A percentile compares a stretch with the other conserved stretches of the same genome.
Evolutionary conservation across 2,329 filamentous ascomycete genomes (phyloP).

Genomic region (Fusarium coicis): DNA sequence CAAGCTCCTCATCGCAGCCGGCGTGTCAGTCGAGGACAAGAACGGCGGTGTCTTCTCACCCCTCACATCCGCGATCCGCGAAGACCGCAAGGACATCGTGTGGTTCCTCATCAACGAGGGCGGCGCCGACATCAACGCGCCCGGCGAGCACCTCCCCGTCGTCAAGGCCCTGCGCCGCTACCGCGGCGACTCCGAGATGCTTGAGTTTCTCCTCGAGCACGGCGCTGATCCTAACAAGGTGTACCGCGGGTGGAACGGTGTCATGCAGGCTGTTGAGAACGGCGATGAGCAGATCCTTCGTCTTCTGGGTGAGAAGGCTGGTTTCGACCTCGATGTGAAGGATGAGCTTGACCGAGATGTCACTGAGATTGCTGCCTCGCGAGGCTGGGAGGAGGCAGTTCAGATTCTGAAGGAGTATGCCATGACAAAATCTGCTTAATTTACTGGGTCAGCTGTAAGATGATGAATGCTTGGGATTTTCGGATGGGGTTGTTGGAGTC

Average conservation of each 20-base stretch:
- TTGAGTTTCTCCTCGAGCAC: constrained; percentile 70
- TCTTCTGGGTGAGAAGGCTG: constrained; percentile 60
- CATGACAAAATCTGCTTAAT: constrained; percentile 21
- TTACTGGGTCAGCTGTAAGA: constrained; percentile 28
- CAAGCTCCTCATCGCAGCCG: constrained; percentile 71
- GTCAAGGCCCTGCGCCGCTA: constrained; percentile 74
- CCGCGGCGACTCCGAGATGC: constrained; percentile 66
- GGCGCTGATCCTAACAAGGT: constrained; percentile 76
- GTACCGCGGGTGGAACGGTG: constrained; percentile 73
- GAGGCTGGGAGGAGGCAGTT: constrained; percentile 68
- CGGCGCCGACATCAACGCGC: constrained; percentile 72
- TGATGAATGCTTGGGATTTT: constrained; percentile 26
- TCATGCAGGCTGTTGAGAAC: constrained; percentile 74
- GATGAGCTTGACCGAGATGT: constrained; percentile 67
- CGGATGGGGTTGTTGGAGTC: constrained; percentile 33
- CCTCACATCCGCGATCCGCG: constrained; percentile 73
- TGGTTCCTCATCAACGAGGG: constrained; percentile 69
- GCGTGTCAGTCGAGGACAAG: constrained; percentile 76
- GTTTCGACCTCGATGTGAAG: constrained; percentile 61
- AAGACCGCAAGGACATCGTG: constrained; percentile 70
- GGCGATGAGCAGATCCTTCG: constrained; percentile 66
- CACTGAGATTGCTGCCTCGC: constrained; percentile 66
- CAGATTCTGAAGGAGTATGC: constrained; percentile 52
- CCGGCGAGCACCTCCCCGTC: constrained; percentile 76
- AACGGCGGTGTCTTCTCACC: constrained; percentile 79